Conservation (phyloP, 148 eudicot species). For the Linanthus parryae region DNA sequence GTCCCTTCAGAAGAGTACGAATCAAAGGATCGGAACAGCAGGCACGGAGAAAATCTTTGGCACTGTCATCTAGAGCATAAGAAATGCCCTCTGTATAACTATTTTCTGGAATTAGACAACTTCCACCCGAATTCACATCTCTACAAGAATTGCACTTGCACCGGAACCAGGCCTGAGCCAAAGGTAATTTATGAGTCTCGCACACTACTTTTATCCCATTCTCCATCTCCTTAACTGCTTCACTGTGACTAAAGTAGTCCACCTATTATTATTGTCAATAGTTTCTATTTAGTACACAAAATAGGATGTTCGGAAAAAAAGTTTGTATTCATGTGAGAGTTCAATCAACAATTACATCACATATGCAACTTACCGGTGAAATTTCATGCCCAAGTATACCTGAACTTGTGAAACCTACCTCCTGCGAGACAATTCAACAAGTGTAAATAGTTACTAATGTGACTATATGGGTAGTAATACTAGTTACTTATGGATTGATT, state of each 20-base stretch:
- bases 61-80: conserved; percentile 10
- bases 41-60: background rate
- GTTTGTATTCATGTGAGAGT: background rate
- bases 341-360: background rate
- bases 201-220: background rate
- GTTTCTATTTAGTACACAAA: background rate
- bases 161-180: background rate
- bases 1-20: no score
- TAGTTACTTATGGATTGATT: background rate
- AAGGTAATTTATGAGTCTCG: background rate
- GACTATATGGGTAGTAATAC: no score
- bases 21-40: conserved; percentile 4
- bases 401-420: no score
- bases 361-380: background rate
- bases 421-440: no score
- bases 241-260: background rate
- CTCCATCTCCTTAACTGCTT: background rate
- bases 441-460: no score
- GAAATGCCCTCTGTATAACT: no score
- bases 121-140: background rate
- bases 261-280: background rate
- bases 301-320: background rate
- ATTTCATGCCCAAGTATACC: background rate
- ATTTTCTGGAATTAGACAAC: background rate
- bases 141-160: background rate